Evolutionary conservation across 345 rosid species (phyloP).

Genomic region (Cardiospermum halicacabum): DNA sequence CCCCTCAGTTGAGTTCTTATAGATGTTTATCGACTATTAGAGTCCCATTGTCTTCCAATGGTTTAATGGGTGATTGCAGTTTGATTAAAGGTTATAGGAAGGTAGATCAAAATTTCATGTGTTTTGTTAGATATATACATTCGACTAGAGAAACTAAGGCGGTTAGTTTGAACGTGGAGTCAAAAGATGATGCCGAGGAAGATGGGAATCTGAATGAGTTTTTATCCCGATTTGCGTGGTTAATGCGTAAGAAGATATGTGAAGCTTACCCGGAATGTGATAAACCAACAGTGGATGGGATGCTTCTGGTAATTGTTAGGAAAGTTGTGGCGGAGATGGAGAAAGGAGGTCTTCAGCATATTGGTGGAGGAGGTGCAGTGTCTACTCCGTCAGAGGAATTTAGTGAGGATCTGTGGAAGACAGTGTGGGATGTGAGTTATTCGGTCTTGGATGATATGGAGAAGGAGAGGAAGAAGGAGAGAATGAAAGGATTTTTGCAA

Average conservation of each 20-base stretch:
- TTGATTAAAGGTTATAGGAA: not conserved
- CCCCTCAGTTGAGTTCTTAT: constrained; percentile 12
- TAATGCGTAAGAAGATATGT: constrained; percentile 65
- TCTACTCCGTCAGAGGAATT: constrained; percentile 35
- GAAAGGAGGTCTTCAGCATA: constrained; percentile 45
- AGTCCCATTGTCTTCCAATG: constrained; percentile 17
- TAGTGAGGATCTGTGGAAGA: constrained; percentile 74
- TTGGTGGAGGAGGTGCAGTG: constrained; percentile 31
- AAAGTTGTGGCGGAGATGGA: constrained; percentile 73
- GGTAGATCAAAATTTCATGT: constrained; percentile 6
- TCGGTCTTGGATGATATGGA: constrained; percentile 81
- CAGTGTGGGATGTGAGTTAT: constrained; percentile 77
- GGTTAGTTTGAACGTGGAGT: constrained; percentile 21
- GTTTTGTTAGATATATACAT: constrained; percentile 33
- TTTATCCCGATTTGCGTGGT: constrained; percentile 75
- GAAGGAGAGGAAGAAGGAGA: constrained; percentile 75
- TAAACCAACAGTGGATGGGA: constrained; percentile 54
- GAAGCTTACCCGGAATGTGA: constrained; percentile 57
- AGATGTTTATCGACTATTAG: constrained; percentile 26
- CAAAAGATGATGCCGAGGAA: constrained; percentile 18
- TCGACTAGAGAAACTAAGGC: constrained; percentile 29
- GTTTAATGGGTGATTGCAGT: constrained; percentile 14
- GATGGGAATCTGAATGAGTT: constrained; percentile 64
- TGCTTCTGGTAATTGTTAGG: constrained; percentile 71
- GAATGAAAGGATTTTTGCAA: constrained; percentile 71